Percentiles rank a stretch among this genome's conserved stretches.
Conservation (phyloP, 257 asterid genomes). For the Petrea volubilis region DNA sequence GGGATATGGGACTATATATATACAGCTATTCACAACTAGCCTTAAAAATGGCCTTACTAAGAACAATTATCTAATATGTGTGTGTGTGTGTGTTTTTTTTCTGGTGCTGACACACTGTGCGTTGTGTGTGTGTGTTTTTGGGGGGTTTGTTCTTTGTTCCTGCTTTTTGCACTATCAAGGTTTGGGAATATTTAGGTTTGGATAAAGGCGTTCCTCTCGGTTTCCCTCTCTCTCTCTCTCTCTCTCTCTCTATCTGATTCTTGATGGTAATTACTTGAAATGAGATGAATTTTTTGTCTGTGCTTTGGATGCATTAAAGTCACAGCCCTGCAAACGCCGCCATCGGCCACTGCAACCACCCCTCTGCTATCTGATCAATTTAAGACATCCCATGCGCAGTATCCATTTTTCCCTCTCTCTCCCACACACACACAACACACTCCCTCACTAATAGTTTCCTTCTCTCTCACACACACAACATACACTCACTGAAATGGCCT, state of each 20-base stretch:
- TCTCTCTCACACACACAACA: too few species aligned
- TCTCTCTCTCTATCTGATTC: neutral
- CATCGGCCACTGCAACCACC: constrained; percentile 65
- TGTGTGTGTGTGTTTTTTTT: neutral
- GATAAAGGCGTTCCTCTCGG: neutral
- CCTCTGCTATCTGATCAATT: constrained; percentile 62
- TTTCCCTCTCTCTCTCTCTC: neutral
- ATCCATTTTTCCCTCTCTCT: constrained; percentile 22
- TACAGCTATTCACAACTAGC: neutral
- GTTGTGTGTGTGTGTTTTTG: constrained; percentile 5
- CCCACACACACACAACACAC: constrained; percentile 21
- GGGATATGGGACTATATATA: constrained; percentile 10
- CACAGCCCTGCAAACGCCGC: constrained; percentile 97
- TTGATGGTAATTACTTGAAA: too few species aligned
- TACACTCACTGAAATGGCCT: too few species aligned
- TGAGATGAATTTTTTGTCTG: constrained; percentile 31
- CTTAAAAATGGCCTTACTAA: neutral
- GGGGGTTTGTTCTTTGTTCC: constrained; percentile 34
- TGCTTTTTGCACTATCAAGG: constrained; percentile 36
- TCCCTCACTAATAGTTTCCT: neutral
- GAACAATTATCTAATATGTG: neutral
- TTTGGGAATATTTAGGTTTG: constrained; percentile 41
- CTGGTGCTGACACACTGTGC: constrained; percentile 31
- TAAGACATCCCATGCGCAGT: constrained; percentile 47
- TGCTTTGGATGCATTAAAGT: constrained; percentile 59